Evolutionary conservation across 140 eudicot species (phyloP), one percentile per base, ranked within the genome.

Genomic region (Anethum foeniculum): DNA sequence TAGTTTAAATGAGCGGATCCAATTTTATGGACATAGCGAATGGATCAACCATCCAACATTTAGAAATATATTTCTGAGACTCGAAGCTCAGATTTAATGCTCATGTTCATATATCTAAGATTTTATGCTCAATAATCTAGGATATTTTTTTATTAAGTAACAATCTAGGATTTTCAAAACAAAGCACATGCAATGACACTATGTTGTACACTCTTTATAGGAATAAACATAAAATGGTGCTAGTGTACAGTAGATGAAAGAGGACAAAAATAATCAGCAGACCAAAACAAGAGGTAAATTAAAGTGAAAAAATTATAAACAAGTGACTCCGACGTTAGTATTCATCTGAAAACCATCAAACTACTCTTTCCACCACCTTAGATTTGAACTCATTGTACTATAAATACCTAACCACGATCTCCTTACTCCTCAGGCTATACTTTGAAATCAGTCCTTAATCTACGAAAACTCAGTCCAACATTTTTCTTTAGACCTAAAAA

Each of bases 291-390:
- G 76, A n/a, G 52, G 80, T 51, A 41, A 34, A 0, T 32, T 52
- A 34, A 6, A 49, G 49, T 77, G 18, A 52, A 15, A 12, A 6
- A 34, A 58, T 0, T 32, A 39, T 18, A 84, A 84, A 84, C 87
- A 84, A 54, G 71, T 6, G 71, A 81, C 82, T 81, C 80, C 7
- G 81, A 76, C 81, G 51, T 69, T 80, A 38, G 81, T 62, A 76
- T 75, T 80, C 32, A 62, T 52, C 27, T 25, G 16, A 62, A 84
- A 84, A 84, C 87, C 87, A 81, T 84, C 84, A 81, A 84, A 84
- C 79, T 67, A 15, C 74, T 19, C 49, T 72, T 4, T 36, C 77
- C 32, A 71, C 49, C 47, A 14, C 47, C 52, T 28, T 43, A 7
- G 21, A 39, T 3, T 15, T 21, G 10, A 10, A 41, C 28, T 15